Base-by-base conservation (phyloP, 768 basidiomycete species). In the Thelephora aurantiotincta region DNA sequence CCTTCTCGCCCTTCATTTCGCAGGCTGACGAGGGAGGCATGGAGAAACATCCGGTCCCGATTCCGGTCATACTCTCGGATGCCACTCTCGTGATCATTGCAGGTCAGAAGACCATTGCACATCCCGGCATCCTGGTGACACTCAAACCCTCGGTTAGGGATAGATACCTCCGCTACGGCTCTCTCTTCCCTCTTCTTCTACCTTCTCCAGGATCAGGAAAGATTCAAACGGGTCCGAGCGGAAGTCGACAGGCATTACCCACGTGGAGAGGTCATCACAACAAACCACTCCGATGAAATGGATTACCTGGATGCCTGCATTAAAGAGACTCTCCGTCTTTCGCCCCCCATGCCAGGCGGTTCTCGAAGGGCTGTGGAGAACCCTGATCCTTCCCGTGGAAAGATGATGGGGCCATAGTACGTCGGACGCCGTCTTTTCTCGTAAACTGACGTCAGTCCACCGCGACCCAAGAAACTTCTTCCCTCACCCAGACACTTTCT, bases 261-360 rank as follows among this genome's bases (percentile, higher is more conserved):
- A 7, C 38, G 37, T 0, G 54, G 52, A 0, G 53, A 57, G 35
- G 35, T 45, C 35, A 38, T 50, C 16, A 48, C 50, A 23, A 16
- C 41, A n/a, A 33, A 42, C 4, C 43, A 52, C 11, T 36, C 38
- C 41, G 38, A 14, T 3, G 48, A 50, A 20, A 36, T 54, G 46
- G 33, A n/a, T 6, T 54, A 52, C 33, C 45, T 54, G 33, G 36
- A 50, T 18, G 54, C 51, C 4, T 44, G 37, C 34, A 50, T 54
- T 50, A 70, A 72, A 34, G 72, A 73, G 56, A 57, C 63, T 5
- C 52, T 73, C 18, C 65, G 71, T 26, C 58, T 74, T 33, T 57
- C 62, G 1, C 70, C 73, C 23, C 62, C 71, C 1, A 58, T 68
- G 3, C 59, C 62, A 2, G 68, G 65, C 14, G 49, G 58, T 41